A percentile compares a stretch with the other conserved stretches of the same genome.
Conservation (phyloP, 805 yeast genomes). For the Deakozyma indianensis region DNA sequence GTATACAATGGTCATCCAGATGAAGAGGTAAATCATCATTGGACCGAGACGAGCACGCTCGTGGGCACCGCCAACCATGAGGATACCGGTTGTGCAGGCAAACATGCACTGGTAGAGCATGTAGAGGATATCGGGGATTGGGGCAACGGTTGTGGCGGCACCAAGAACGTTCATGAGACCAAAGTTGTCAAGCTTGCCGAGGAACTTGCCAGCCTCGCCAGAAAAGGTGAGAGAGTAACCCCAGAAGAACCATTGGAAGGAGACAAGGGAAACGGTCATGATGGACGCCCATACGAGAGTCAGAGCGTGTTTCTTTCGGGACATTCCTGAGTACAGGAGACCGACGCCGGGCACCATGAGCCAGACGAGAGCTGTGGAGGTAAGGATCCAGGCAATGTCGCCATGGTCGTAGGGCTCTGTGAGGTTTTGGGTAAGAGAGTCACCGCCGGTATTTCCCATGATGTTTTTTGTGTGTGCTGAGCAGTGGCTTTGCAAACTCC, state of each 20-base stretch:
- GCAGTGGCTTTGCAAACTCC: not conserved
- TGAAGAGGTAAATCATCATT: slow-evolving; percentile 85
- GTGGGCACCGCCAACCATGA: slow-evolving; percentile 96
- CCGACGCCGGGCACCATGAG: slow-evolving; percentile 97
- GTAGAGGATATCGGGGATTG: slow-evolving; percentile 81
- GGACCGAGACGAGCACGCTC: slow-evolving; percentile 95
- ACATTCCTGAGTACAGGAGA: slow-evolving; percentile 77
- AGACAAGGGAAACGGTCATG: slow-evolving; percentile 69
- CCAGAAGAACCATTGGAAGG: slow-evolving; percentile 98
- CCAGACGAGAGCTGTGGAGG: slow-evolving; percentile 74
- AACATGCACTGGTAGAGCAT: slow-evolving; percentile 94
- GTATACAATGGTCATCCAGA: slow-evolving; percentile 92
- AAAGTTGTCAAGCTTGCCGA: slow-evolving; percentile 74
- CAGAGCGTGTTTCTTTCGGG: slow-evolving; percentile 92
- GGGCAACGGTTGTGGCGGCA: slow-evolving; percentile 45
- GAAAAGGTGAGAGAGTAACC: slow-evolving; percentile 86
- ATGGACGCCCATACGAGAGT: slow-evolving; percentile 88
- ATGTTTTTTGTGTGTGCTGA: not conserved
- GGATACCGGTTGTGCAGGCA: slow-evolving; percentile 81
- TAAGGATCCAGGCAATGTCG: slow-evolving; percentile 77
- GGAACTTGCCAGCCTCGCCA: slow-evolving; percentile 49
- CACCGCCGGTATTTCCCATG: slow-evolving; percentile 50
- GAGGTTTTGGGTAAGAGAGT: slow-evolving; percentile 57
- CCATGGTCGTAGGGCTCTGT: slow-evolving; percentile 47
- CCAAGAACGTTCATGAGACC: slow-evolving; percentile 73